Evolutionary conservation across 768 basidiomycete species (phyloP).

Genomic region (Neoboletus subvelutipes): DNA sequence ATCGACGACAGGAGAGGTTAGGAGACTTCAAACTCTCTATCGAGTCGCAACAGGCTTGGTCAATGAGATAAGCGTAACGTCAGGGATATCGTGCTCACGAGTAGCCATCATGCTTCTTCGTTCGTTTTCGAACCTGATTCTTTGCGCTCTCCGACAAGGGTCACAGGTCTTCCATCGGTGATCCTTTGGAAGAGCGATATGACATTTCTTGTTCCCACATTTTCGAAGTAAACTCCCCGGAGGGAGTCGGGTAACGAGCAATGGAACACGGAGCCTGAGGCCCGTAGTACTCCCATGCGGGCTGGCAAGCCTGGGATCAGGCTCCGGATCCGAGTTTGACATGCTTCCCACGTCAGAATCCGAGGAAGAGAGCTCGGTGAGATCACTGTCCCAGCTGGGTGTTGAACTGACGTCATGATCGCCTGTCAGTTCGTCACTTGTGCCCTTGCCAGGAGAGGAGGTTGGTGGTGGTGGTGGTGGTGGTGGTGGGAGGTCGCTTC

Average conservation of each 20-base stretch:
- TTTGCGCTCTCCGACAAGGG: slow-evolving; percentile 38
- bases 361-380: slow-evolving; percentile 21
- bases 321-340: not conserved
- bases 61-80: slow-evolving; percentile 15
- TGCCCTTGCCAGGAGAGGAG: slow-evolving; percentile 3
- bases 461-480: not conserved
- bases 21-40: slow-evolving; percentile 1
- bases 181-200: slow-evolving; percentile 30
- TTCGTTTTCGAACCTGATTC: slow-evolving; percentile 26
- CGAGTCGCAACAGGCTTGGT: not conserved
- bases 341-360: slow-evolving; percentile 6
- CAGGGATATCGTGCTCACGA: slow-evolving; percentile 2
- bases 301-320: not conserved
- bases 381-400: slow-evolving; percentile 26
- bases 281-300: not conserved
- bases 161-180: slow-evolving; percentile 46
- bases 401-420: not conserved
- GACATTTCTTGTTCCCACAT: slow-evolving; percentile 38
- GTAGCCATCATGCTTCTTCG: slow-evolving; percentile 2
- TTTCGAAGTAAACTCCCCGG: slow-evolving; percentile 12
- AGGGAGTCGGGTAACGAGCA: slow-evolving; percentile 18
- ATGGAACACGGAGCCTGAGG: slow-evolving; percentile 25
- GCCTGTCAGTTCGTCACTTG: not conserved
- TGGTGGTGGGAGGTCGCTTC: not conserved
- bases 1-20: not conserved